These are phyloP conservation scores for Monosporascus sp. DNA, from an alignment of 2,329 filamentous ascomycete genomes.

Conservation along the genomic window DNA sequence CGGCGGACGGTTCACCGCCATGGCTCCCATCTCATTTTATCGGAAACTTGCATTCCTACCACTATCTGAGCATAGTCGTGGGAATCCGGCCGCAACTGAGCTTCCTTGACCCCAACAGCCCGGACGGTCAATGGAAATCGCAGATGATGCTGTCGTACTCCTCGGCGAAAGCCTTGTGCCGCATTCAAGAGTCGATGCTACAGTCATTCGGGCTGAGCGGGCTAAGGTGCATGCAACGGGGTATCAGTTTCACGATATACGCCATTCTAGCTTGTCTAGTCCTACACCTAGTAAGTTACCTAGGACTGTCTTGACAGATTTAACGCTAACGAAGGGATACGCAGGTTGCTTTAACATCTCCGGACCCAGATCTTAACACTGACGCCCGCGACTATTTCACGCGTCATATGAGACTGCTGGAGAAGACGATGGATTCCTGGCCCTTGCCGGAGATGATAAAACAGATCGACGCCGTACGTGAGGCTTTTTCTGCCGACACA, in stretches of 20 bases:
- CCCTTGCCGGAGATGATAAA: slow-evolving; percentile 85
- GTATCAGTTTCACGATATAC: slow-evolving; percentile 95
- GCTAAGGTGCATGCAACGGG: slow-evolving; percentile 85
- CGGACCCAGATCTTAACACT: slow-evolving; percentile 78
- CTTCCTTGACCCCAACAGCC: slow-evolving; percentile 65
- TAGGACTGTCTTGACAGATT: slow-evolving; percentile 3
- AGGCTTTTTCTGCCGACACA: slow-evolving; percentile 84
- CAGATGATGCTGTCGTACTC: slow-evolving; percentile 84
- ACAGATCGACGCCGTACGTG: slow-evolving; percentile 81
- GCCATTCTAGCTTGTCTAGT: slow-evolving; percentile 86
- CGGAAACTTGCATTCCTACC: slow-evolving; percentile 85
- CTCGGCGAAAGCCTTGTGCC: slow-evolving; percentile 79
- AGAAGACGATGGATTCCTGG: slow-evolving; percentile 77
- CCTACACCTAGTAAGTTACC: slow-evolving; percentile 73
- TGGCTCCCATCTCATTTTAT: slow-evolving; percentile 84
- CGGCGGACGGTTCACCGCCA: slow-evolving; percentile 71
- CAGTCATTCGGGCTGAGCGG: slow-evolving; percentile 72
- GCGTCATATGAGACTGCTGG: slow-evolving; percentile 88
- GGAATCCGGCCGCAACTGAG: slow-evolving; percentile 82
- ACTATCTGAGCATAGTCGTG: slow-evolving; percentile 79
- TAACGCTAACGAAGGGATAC: slow-evolving; percentile 11
- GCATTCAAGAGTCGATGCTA: slow-evolving; percentile 78
- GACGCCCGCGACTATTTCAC: slow-evolving; percentile 88
- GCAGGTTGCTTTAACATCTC: slow-evolving; percentile 87
- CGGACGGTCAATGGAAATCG: slow-evolving; percentile 75